A percentile compares a stretch with the other conserved stretches of the same genome.
Conservation (phyloP, 2,329 filamentous ascomycete species). For the Aspergillus udagawae region DNA sequence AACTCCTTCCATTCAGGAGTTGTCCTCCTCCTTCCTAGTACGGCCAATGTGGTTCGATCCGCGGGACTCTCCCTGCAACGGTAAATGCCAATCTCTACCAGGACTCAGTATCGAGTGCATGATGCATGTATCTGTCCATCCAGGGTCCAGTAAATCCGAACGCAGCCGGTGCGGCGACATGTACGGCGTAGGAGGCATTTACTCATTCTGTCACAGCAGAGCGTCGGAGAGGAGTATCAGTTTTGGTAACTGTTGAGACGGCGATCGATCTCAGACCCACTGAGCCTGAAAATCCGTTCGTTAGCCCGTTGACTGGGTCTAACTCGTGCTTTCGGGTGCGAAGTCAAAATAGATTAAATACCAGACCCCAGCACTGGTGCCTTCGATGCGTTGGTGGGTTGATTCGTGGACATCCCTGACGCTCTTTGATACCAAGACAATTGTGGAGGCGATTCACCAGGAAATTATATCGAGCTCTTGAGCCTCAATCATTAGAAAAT, state of each 20-base stretch:
- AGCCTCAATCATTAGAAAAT: not conserved
- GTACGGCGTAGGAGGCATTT: constrained; percentile 12
- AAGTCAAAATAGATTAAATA: constrained; percentile 16
- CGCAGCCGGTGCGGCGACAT: not conserved
- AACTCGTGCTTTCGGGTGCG: constrained; percentile 1
- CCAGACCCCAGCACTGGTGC: not conserved
- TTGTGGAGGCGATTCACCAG: not conserved
- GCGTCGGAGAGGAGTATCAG: constrained; percentile 2
- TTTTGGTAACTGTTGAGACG: not conserved
- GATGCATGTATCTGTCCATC: constrained; percentile 4
- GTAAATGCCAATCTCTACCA: not conserved
- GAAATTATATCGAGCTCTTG: not conserved
- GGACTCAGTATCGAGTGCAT: constrained; percentile 3
- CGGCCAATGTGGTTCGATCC: constrained; percentile 1
- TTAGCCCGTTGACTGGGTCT: constrained; percentile 8
- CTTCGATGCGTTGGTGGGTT: not conserved
- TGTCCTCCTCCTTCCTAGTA: constrained; percentile 10
- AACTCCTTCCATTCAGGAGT: not conserved
- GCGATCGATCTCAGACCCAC: constrained; percentile 4
- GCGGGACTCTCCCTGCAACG: not conserved
- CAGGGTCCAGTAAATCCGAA: constrained; percentile 4
- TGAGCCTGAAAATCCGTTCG: constrained; percentile 10
- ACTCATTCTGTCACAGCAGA: constrained; percentile 13
- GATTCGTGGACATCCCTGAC: not conserved
- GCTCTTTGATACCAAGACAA: not conserved